Percentiles rank a stretch among this genome's conserved stretches.
Conservation (phyloP, 805 yeast genomes). For the Ogataea allantospora region DNA sequence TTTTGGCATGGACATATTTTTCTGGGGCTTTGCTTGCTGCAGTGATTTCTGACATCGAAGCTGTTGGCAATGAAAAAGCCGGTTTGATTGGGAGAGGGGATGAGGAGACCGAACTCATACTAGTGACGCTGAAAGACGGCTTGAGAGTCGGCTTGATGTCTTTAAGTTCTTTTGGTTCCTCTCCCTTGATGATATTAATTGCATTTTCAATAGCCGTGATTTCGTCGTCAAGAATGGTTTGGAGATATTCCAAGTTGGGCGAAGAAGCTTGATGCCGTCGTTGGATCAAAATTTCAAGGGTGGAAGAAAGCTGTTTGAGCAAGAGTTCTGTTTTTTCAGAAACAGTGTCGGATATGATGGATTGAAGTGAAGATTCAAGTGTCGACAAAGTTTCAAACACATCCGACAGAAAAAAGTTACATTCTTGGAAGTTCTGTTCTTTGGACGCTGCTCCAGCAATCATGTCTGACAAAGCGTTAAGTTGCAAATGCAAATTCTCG, state of each 20-base stretch:
- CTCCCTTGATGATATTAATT: constrained; percentile 22
- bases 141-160: constrained; percentile 1
- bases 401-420: constrained; percentile 26
- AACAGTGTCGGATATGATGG: constrained; percentile 15
- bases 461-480: constrained; percentile 27
- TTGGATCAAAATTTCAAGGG: constrained; percentile 1
- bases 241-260: constrained; percentile 13
- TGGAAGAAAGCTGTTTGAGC: constrained; percentile 8
- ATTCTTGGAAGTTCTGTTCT: constrained; percentile 24
- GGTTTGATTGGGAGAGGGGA: constrained; percentile 24
- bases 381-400: constrained; percentile 24
- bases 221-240: constrained; percentile 26
- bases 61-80: constrained; percentile 19
- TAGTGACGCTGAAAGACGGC: constrained; percentile 1
- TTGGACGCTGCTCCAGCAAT: constrained; percentile 17
- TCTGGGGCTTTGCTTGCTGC: constrained; percentile 11
- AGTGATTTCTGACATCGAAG: constrained; percentile 17
- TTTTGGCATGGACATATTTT: constrained; percentile 20
- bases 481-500: constrained; percentile 25
- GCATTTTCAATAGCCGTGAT: constrained; percentile 26
- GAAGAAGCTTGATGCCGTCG: constrained; percentile 5
- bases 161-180: constrained; percentile 5
- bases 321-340: constrained; percentile 18
- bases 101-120: constrained; percentile 4
- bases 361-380: constrained; percentile 24